Evolutionary conservation across 495 filamentous ascomycete genomes (phyloP).

Genomic region (Hapsidospora chrysogenum): DNA sequence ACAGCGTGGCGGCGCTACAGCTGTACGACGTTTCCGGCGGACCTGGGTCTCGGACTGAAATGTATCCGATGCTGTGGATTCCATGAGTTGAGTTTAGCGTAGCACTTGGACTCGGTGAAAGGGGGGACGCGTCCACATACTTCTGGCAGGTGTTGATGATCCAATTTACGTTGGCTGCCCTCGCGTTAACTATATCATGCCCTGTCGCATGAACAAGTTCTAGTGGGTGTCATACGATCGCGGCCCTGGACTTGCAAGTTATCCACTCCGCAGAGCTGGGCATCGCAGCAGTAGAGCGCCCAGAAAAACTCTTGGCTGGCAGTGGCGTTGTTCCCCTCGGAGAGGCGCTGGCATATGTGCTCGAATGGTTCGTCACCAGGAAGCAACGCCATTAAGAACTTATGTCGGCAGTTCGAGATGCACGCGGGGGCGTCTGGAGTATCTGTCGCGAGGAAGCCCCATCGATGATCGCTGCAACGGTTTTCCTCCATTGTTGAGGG

Average conservation of each 20-base stretch:
- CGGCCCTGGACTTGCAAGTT: conserved; percentile 11
- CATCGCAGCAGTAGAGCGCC: conserved; percentile 29
- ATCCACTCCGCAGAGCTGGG: conserved; percentile 23
- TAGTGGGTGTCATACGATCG: conserved; percentile 18
- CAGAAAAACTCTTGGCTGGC: conserved; percentile 8
- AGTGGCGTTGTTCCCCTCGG: not conserved
- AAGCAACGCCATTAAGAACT: not conserved
- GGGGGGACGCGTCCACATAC: too few relatives aligned
- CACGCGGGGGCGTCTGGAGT: not conserved
- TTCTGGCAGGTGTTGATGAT: conserved; percentile 31
- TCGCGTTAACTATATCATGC: conserved; percentile 10
- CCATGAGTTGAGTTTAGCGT: too few relatives aligned
- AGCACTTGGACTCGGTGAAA: too few relatives aligned
- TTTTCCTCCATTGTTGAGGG: not conserved
- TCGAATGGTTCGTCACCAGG: not conserved
- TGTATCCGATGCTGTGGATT: too few relatives aligned
- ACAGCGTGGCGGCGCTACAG: too few relatives aligned
- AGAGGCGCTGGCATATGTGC: conserved; percentile 1
- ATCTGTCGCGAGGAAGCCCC: not conserved
- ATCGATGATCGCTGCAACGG: not conserved
- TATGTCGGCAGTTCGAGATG: not conserved
- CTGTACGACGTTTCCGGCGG: too few relatives aligned
- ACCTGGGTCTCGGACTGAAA: too few relatives aligned
- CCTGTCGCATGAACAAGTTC: not conserved
- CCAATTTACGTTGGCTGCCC: conserved; percentile 21